Conservation (phyloP, 164 flowering plant species). For the Umbilicus rupestris region DNA sequence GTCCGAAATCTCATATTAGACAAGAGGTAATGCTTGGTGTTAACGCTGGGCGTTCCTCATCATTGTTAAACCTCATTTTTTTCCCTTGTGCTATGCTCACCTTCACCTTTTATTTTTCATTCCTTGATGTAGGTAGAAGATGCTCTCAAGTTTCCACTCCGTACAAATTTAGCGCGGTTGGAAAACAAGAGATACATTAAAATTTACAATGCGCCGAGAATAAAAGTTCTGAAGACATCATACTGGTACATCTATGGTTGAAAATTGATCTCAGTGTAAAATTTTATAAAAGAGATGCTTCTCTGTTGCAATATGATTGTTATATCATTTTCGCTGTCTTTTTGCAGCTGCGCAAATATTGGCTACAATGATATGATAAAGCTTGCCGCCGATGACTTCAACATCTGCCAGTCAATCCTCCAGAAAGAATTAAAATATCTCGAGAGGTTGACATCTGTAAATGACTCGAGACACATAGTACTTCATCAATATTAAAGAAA, state of each 20-base stretch:
- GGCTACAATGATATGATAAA: constrained; percentile 25
- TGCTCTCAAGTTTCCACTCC: constrained; percentile 31
- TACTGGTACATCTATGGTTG: constrained; percentile 26
- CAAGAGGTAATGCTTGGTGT: constrained; percentile 32
- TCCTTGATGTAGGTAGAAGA: constrained; percentile 40
- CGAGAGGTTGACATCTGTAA: constrained; percentile 28
- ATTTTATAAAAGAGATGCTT: neutral
- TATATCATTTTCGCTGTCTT: neutral
- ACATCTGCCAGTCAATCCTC: constrained; percentile 37
- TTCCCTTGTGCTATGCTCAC: neutral
- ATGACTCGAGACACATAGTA: neutral
- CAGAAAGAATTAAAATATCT: constrained; percentile 40
- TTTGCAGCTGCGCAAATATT: constrained; percentile 30
- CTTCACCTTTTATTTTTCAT: neutral
- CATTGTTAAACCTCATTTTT: neutral
- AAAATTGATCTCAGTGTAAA: neutral
- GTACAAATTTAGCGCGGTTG: constrained; percentile 34
- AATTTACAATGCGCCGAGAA: constrained; percentile 17
- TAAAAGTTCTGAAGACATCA: constrained; percentile 35
- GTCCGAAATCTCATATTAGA: constrained; percentile 11
- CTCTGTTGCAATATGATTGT: neutral
- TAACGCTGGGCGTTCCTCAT: neutral
- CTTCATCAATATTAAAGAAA: neutral
- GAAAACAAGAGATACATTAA: constrained; percentile 49
- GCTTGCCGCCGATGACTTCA: constrained; percentile 52